Evolutionary conservation across 169 alveolate genomes (phyloP), one percentile per base, ranked within the genome.

Genomic region (Eimeria necatrix): DNA sequence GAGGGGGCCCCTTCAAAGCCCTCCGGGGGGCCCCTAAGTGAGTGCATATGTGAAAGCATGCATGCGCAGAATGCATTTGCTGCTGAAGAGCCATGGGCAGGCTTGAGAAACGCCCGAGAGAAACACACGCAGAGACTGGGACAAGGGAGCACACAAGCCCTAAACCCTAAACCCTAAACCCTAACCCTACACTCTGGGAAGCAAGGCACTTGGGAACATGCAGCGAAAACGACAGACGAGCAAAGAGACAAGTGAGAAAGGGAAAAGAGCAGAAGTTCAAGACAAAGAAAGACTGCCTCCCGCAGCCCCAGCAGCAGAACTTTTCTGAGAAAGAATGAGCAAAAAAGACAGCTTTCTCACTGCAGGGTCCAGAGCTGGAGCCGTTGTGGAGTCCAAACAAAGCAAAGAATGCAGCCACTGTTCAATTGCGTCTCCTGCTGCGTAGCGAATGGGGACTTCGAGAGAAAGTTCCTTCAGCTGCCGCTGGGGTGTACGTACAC

Each of bases 361-460:
- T 41, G 18, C 85, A 0, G 76, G 76, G 71, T 53, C 59, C 32
- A 93, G 70, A 4, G 53, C 51, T 24, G 89, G 87, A 12, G 94
- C 78, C 3, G 41, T 98, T 48, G 99, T 98, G n/a, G 99, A 99
- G 86, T 99, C 99, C 84, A 99, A 97, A 80, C 99, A 98, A 83
- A 99, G 97, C 76, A 99, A 96, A 49, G 97, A 97, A 96, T 98
- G 97, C 24, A 99, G 97, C 99, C 99, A 99, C 59, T 97, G 97
- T 97, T 99, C 99, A 24, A 99, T 97, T 1, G 99, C 98, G 95
- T 99, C 99, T 52, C 99, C 98, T 81, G 97, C 98, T 9, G 99
- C 99, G 96, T 99, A 99, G 53, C 99, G 97, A 68, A 99, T 99
- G 8, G 99, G 99, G 80, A 98, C 99, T 87, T 97, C 95, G 84